Conservation (phyloP, 495 filamentous ascomycete genomes). For the Pseudoneurospora amorphoporcata region DNA sequence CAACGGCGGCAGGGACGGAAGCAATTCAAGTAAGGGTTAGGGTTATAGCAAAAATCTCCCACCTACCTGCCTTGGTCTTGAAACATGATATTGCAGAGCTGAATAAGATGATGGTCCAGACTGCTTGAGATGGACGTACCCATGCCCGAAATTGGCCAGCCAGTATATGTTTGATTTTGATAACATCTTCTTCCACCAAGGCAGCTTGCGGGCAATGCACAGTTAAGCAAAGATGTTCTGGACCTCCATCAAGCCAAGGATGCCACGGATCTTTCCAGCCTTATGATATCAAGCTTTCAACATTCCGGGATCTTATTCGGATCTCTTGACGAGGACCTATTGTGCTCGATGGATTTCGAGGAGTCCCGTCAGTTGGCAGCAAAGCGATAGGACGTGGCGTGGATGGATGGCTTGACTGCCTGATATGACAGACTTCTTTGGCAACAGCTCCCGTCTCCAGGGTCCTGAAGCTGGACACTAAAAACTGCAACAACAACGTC, state of each 20-base stretch:
- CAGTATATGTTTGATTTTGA: background rate
- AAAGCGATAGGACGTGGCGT: background rate
- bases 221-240: background rate
- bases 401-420: background rate
- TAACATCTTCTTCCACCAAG: background rate
- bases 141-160: background rate
- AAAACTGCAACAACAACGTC: conserved; percentile 5
- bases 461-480: background rate
- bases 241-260: background rate
- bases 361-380: background rate
- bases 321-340: background rate
- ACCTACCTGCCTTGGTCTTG: no score
- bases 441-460: background rate
- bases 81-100: no score
- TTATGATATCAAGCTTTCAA: background rate
- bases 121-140: no score
- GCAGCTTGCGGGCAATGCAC: background rate
- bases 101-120: no score
- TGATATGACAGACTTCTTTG: background rate
- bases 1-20: background rate
- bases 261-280: background rate
- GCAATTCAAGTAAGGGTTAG: background rate
- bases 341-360: background rate
- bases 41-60: background rate
- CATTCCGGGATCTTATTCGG: background rate